phyloP scores from a whole-genome alignment of 1,284 basidiomycete genomes.

The Ganoderma meredithae region DNA sequence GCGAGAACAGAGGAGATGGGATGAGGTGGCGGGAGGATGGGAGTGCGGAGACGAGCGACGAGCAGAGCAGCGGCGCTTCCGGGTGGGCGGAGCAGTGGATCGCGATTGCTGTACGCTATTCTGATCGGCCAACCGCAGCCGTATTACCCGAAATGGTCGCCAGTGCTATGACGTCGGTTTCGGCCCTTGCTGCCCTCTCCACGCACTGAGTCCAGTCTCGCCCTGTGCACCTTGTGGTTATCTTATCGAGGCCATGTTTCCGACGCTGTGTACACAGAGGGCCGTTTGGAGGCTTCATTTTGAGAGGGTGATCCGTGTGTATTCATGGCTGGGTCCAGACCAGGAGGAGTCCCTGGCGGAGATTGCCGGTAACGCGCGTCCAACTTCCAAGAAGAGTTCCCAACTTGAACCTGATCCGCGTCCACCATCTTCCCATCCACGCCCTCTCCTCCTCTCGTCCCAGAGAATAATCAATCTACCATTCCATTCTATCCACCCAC shows the following conservation, averaged over 20 bases:
- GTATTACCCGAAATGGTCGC: neutral
- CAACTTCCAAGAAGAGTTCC: constrained; percentile 4
- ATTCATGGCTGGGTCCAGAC: neutral
- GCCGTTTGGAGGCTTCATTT: neutral
- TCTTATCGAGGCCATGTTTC: no score
- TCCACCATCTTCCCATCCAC: constrained; percentile 6
- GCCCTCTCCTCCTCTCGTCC: neutral
- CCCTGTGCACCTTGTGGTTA: no score
- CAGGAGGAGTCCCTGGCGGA: neutral
- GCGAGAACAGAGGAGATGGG: neutral
- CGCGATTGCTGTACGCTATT: constrained; percentile 10
- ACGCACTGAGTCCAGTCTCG: no score
- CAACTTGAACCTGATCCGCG: neutral
- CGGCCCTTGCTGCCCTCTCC: neutral
- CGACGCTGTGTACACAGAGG: neutral
- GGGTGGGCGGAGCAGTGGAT: neutral
- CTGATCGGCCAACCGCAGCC: constrained; percentile 11
- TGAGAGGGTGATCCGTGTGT: neutral
- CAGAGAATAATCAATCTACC: neutral
- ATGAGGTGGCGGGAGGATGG: neutral
- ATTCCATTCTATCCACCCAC: neutral
- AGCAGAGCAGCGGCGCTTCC: constrained; percentile 8
- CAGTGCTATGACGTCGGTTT: neutral
- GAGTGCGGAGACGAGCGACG: neutral
- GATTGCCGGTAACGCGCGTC: constrained; percentile 1